phyloP scores from a whole-genome alignment of 2,329 filamentous ascomycete genomes.

The Aspergillus ustus region DNA sequence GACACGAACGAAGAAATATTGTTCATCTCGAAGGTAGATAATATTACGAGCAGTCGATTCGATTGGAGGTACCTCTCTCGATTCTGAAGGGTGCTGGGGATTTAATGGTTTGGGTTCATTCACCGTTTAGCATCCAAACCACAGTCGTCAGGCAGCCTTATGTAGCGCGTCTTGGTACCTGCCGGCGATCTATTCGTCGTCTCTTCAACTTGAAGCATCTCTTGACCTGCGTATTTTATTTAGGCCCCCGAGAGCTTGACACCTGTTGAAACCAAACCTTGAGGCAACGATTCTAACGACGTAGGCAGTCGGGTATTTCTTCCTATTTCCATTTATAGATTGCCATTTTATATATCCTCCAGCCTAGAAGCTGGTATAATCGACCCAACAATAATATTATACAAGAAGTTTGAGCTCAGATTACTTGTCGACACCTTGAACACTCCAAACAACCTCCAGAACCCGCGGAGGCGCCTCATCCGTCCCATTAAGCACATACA shows the following conservation, averaged over 20 bases:
- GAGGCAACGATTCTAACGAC: not conserved
- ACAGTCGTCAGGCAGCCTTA: no score
- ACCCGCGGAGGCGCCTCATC: conserved; percentile 22
- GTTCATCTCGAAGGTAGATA: no score
- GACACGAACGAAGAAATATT: not conserved
- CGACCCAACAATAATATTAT: not conserved
- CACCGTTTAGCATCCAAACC: no score
- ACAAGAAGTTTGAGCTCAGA: not conserved
- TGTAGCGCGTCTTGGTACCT: no score
- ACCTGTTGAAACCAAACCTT: not conserved
- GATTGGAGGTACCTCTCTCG: no score
- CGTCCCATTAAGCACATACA: conserved; percentile 50
- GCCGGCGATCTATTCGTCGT: no score
- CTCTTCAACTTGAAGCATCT: no score
- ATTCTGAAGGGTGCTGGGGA: no score
- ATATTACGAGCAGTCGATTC: no score
- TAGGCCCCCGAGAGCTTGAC: no score
- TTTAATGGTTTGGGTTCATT: no score
- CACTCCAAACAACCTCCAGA: conserved; percentile 30
- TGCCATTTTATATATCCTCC: not conserved
- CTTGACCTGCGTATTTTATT: no score
- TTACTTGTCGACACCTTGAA: conserved; percentile 1
- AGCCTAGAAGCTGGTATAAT: not conserved
- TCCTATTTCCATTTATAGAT: not conserved
- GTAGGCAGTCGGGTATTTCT: not conserved